Evolutionary conservation across 345 rosid genomes (phyloP).

Genomic region (Nephelium lappaceum): DNA sequence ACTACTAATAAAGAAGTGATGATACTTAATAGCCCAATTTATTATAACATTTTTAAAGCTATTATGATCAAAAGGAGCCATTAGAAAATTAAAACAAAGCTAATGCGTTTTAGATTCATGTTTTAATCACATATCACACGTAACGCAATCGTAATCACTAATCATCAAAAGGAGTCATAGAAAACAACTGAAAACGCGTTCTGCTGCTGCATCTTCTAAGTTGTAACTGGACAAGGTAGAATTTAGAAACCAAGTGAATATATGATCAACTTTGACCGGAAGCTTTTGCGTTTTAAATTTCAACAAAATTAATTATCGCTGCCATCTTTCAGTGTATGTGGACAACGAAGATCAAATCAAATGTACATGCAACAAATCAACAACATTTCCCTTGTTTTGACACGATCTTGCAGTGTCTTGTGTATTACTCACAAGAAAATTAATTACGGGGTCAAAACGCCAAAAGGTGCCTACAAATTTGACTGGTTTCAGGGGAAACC

Average conservation of each 20-base stretch:
- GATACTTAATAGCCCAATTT: too few species aligned
- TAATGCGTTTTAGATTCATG: background rate
- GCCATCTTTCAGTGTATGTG: background rate
- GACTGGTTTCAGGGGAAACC: slow-evolving; percentile 34
- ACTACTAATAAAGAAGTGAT: too few species aligned
- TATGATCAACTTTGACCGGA: background rate
- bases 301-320: background rate
- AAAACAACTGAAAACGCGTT: background rate
- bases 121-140: background rate
- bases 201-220: background rate
- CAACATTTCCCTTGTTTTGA: slow-evolving; percentile 14
- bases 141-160: background rate
- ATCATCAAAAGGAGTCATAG: background rate
- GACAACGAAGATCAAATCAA: slow-evolving; percentile 3
- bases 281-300: background rate
- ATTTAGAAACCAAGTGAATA: background rate
- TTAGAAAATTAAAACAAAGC: background rate
- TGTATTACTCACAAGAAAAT: background rate
- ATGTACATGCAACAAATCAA: too few species aligned
- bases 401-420: background rate
- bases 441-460: background rate
- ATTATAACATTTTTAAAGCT: too few species aligned
- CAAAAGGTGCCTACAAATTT: slow-evolving; percentile 26
- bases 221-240: background rate
- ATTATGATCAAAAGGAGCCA: too few species aligned